Base-by-base conservation (phyloP, 257 asterid genomes). In the Nicotiana tabacum region DNA sequence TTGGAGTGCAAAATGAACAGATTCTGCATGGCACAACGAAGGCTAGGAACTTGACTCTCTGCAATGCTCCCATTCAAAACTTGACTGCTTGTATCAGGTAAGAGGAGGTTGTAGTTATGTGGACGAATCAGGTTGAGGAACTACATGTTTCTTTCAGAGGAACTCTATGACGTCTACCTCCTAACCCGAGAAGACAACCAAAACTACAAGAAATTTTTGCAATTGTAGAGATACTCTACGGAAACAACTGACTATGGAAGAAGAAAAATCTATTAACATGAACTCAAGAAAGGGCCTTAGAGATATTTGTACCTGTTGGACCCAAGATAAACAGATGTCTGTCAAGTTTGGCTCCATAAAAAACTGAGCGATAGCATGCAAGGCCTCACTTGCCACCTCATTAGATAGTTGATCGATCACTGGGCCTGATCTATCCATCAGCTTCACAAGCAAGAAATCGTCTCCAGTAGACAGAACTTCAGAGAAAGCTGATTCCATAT, bases 391-490 rank as follows among this genome's bases (percentile, higher is more conserved):
- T 29, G 93, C 94, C 24, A 92, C 95, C 85, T 95, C 98, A 85
- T 84, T 88, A 1, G 98, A 94, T 48, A 96, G 94, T 81, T 93
- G 98, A 68, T 96, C 96, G 6, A 95, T 81, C 69, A 92, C 95
- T 2, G 99, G 98, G 48, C 99, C 99, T 5, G 99, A 89, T 82
- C 89, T 91, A 78, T 95, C 99, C 99, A 96, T 96, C 83, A 96
- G 94, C 90, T 96, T 95, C 61, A 90, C 93, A 21, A 96, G 98
- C 90, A 95, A 90, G 76, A 87, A 83, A 83, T 96, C 98, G 62
- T 96, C 98, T 24, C 98, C 96, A 39, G 92, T 91, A 11, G 97
- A 88, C 89, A 96, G 81, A 82, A 93, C 97, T 60, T 93, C 97
- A 85, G 97, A 93, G 90, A 91, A 96, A 84, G 98, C 99, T 57